Conservation (phyloP, 345 rosid species). For the Linum tenue region DNA sequence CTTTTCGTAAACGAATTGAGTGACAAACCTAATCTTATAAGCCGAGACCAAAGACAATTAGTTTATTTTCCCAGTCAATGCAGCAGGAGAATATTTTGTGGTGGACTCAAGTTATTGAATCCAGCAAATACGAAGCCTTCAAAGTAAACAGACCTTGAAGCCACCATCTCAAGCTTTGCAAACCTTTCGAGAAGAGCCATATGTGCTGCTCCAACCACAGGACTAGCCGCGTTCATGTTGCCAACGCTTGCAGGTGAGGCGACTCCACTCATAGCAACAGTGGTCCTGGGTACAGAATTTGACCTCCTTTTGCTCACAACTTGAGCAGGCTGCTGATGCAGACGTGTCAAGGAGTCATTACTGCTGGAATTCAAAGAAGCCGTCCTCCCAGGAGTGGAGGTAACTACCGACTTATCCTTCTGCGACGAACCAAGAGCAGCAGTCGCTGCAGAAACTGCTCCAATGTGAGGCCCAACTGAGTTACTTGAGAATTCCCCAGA, state of each 20-base stretch:
- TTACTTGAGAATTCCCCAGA: conserved; percentile 95
- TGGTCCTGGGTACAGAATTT: conserved; percentile 65
- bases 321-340: conserved; percentile 44
- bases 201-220: conserved; percentile 67
- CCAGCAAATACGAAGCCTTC: no score
- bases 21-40: no score
- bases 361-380: conserved; percentile 70
- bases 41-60: no score
- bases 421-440: conserved; percentile 46
- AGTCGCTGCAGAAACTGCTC: conserved; percentile 38
- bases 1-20: no score
- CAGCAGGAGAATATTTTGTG: no score
- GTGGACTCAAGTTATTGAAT: no score
- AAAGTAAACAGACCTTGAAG: conserved; percentile 37
- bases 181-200: conserved; percentile 64
- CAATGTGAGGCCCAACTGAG: conserved; percentile 73
- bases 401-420: conserved; percentile 62
- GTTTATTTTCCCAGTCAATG: no score
- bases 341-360: conserved; percentile 67
- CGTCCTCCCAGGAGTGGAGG: conserved; percentile 57
- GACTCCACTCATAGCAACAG: conserved; percentile 57
- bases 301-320: conserved; percentile 56
- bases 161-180: conserved; percentile 64
- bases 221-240: conserved; percentile 69
- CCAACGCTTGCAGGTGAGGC: conserved; percentile 93